Base-by-base conservation (phyloP, 1,284 basidiomycete species). In the Papiliotrema fonsecae region DNA sequence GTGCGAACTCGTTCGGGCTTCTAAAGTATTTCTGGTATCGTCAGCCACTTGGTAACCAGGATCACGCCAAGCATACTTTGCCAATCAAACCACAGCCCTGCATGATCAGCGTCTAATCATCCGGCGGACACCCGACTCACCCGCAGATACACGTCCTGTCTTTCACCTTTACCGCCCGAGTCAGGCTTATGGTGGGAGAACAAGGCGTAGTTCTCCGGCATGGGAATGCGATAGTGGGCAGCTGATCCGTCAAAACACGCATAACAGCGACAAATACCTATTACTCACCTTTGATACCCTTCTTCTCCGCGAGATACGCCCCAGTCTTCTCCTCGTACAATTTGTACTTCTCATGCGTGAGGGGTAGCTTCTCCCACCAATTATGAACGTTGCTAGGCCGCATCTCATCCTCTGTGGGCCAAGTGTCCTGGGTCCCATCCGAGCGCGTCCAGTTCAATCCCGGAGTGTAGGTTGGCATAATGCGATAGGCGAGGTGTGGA, bases 161-260 rank as follows among this genome's bases (percentile, higher is more conserved):
- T 48, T 7, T 61, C 47, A 11, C 30, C 1, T 31, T 31, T 19
- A 6, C 56, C 57, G 31, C 55, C 54, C 0, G 37, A 28, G 39
- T 57, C 54, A 13, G 55, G 58, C 45, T 67, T 63, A 26, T 47
- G 40, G 42, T 67, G 63, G 1, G 45, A 55, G 40, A 59, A 70
- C 14, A 72, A 35, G 30, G 53, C 57, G 49, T 70, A 72, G 2
- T 60, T 60, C 0, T 42, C 37, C 0, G 69, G 69, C 30, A 72
- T 22, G 2, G 49, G 51, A 14, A 62, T 52, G 10, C 55, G 34
- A 31, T 58, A 57, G 4, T 47, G 37, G 4, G 40, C 34, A 16
- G 52, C 51, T 54, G 35, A 21, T 39, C 9, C n/a, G 18, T 10
- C 24, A 10, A 22, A 22, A 9, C 36, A 9, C 36, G 10, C 13